Evolutionary conservation across 2,329 filamentous ascomycete genomes (phyloP).

Genomic region (Aspergillus awamori): DNA sequence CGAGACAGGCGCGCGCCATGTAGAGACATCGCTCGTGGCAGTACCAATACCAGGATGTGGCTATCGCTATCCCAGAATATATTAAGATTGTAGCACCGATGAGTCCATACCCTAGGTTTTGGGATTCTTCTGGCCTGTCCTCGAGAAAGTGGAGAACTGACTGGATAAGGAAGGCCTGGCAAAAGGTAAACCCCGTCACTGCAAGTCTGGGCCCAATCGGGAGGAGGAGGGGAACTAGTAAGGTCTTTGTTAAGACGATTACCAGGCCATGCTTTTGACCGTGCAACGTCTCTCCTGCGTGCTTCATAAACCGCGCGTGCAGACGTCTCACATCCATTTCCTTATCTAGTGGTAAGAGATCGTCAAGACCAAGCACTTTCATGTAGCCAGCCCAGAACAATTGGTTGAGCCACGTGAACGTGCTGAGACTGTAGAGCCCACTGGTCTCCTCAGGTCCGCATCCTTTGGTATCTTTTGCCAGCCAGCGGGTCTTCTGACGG

Average conservation of each 20-base stretch:
- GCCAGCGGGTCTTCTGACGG: background rate
- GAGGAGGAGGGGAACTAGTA: slow-evolving; percentile 20
- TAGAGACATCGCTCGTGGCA: too few relatives aligned
- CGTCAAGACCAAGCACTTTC: background rate
- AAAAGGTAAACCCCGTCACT: slow-evolving; percentile 23
- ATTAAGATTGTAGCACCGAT: slow-evolving; percentile 1
- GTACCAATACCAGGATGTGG: background rate
- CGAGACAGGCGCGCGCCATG: too few relatives aligned
- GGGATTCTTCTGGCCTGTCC: background rate
- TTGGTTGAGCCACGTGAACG: background rate
- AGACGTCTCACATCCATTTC: background rate
- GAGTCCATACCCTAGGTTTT: background rate
- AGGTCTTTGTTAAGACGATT: background rate
- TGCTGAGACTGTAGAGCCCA: background rate
- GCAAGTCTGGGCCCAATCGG: slow-evolving; percentile 23
- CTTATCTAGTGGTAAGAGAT: slow-evolving; percentile 2
- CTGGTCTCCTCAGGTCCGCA: background rate
- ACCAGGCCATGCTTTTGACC: slow-evolving; percentile 1
- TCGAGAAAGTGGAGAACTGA: slow-evolving; percentile 22
- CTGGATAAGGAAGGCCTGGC: slow-evolving; percentile 30
- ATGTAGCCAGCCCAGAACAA: background rate
- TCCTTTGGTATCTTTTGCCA: background rate
- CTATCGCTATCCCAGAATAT: background rate
- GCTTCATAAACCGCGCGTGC: background rate
- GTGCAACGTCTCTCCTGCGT: background rate